Base-by-base conservation (phyloP, 1,284 basidiomycete genomes). In the Rhodotorula sp. region DNA sequence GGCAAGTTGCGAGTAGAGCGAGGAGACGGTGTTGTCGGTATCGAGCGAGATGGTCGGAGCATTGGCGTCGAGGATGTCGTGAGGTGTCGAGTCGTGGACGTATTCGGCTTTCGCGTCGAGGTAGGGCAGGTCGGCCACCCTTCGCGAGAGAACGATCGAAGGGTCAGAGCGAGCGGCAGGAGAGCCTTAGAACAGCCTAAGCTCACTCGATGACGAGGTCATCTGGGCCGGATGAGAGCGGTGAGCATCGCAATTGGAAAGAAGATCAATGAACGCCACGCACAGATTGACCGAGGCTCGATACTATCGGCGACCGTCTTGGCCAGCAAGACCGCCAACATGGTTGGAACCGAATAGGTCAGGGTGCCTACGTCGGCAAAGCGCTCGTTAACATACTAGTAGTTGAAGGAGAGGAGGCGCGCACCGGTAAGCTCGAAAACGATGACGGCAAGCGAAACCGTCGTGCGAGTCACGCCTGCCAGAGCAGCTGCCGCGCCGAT, bases 371-470 rank as follows among this genome's bases (percentile, higher is more conserved):
- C 68, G 19, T 59, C 15, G 6, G 2, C 24, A 15, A n/a, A 17
- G 13, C 39, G 36, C 24, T 32, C 34, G 10, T 15, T 6, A 27
- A 8, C 20, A n/a, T 9, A 17, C 27, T 20, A 29, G 79, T 97
- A 52, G 8, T 91, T 93, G 71, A 97, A 82, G 2, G 92, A 92
- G 72, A 91, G 90, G 11, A 63, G 22, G 63, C 13, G 51, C 63
- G 30, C 34, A 56, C 56, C 63, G 0, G 94, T 97, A 51, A 97
- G 84, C 80, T 98, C 95, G 77, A 97, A 92, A 86, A 97, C 93
- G 81, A 98, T 98, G 63, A 98, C 94, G 2, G 92, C 94, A 60
- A 97, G 85, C 2, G 92, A 94, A 15, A 97, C 91, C 0, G 92
- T 93, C 22, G 90, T 88, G 82, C 70, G 82, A 78, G 79, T 91